Evolutionary conservation across 139 green algal genomes (phyloP).

Genomic region (Picochlorum sp.): DNA sequence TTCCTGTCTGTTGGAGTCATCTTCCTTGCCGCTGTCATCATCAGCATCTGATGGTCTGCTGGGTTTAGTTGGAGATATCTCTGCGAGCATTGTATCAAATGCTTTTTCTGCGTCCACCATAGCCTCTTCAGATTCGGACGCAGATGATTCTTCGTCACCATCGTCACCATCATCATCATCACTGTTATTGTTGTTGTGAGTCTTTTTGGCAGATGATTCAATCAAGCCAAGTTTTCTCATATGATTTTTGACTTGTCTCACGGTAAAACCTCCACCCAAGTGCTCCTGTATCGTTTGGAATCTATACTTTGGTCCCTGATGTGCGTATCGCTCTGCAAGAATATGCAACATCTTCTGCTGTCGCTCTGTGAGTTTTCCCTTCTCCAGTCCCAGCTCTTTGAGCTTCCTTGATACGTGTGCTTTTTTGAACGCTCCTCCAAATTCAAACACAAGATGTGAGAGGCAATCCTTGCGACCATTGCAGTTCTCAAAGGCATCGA

Average conservation of each 20-base stretch:
- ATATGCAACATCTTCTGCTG: conserved; percentile 16
- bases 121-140: not conserved
- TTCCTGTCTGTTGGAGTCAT: too few relatives aligned
- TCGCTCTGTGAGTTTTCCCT: conserved; percentile 30
- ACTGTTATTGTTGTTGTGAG: not conserved
- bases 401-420: conserved; percentile 30
- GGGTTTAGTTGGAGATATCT: not conserved
- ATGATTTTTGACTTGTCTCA: not conserved
- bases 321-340: not conserved
- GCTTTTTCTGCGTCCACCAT: not conserved
- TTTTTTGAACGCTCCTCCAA: conserved; percentile 35
- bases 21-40: too few relatives aligned
- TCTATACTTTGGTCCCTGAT: not conserved
- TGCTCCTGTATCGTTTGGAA: not conserved
- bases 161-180: too few relatives aligned
- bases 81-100: not conserved
- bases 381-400: conserved; percentile 32
- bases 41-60: not conserved
- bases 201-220: not conserved
- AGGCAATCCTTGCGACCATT: conserved; percentile 35
- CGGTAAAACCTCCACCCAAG: not conserved
- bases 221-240: conserved; percentile 3
- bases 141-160: not conserved
- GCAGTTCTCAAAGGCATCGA: conserved; percentile 20
- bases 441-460: conserved; percentile 19